Evolutionary conservation across 148 eudicot genomes (phyloP).

Genomic region (Spergularia marina): DNA sequence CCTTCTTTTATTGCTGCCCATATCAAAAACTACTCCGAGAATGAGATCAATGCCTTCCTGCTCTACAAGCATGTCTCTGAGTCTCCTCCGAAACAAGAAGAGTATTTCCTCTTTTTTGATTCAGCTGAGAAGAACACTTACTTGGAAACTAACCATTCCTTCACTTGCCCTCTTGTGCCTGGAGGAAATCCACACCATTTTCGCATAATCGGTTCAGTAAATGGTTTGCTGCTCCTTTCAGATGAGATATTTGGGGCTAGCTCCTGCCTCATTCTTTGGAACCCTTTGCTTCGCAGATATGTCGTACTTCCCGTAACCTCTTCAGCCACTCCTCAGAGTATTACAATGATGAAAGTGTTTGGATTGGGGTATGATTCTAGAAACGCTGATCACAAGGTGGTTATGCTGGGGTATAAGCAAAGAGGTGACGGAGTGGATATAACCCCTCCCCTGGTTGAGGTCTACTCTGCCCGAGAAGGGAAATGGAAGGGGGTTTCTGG

Average conservation of each 20-base stretch:
- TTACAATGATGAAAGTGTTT: too few relatives aligned
- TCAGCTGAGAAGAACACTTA: neutral
- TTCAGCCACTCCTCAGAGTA: too few relatives aligned
- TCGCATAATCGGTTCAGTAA: constrained; percentile 6
- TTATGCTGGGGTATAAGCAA: neutral
- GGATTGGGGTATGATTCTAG: constrained; percentile 22
- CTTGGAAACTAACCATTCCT: neutral
- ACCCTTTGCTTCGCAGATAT: neutral
- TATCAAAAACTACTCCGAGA: neutral
- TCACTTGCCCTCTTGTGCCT: neutral
- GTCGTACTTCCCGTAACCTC: neutral
- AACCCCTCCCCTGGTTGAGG: constrained; percentile 17
- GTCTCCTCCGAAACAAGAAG: neutral
- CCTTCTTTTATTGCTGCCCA: constrained; percentile 14
- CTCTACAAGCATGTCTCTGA: constrained; percentile 8
- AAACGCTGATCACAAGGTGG: constrained; percentile 14
- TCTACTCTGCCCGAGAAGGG: constrained; percentile 12
- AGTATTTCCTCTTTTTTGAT: neutral
- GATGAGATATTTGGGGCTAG: constrained; percentile 5
- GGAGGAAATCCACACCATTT: neutral
- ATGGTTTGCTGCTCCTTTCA: constrained; percentile 16
- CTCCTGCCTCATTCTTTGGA: neutral
- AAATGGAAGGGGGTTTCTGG: constrained; percentile 13
- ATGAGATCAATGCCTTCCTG: neutral
- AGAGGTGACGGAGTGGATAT: neutral